phyloP scores from a whole-genome alignment of 345 rosid genomes.

The Citrus glauca region DNA sequence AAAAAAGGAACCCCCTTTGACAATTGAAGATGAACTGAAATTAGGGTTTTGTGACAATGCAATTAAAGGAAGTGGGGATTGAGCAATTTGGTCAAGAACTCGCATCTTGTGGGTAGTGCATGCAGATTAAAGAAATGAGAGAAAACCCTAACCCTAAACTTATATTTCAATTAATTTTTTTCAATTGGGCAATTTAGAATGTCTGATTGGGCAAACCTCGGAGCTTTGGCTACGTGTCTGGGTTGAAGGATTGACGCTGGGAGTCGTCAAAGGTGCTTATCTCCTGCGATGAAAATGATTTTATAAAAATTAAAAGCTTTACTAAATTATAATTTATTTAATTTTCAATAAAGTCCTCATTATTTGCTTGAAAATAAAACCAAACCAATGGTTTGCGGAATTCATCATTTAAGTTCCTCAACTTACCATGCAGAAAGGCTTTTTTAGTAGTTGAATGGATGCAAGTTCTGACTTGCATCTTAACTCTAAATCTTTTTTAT shows the following conservation, averaged over 20 bases:
- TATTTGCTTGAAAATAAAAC: no score
- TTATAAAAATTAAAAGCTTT: no score
- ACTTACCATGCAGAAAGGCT: no score
- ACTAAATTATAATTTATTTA: no score
- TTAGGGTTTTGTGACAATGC: constrained; percentile 35
- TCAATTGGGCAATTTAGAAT: background rate
- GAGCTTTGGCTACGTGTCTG: background rate
- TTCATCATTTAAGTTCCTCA: no score
- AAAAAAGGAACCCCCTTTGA: constrained; percentile 18
- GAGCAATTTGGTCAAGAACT: constrained; percentile 18
- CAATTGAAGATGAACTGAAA: constrained; percentile 8
- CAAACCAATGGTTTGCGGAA: no score
- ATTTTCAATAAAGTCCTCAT: no score
- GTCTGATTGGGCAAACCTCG: background rate
- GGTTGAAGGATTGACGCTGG: background rate
- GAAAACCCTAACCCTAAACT: background rate
- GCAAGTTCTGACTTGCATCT: no score
- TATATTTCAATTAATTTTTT: background rate
- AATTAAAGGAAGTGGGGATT: constrained; percentile 24
- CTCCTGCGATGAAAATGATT: background rate
- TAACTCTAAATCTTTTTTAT: no score
- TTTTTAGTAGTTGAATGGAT: no score
- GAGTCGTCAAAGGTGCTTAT: no score
- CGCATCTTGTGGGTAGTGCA: constrained; percentile 19
- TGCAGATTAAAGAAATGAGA: background rate